Base-by-base conservation (phyloP, 192 early-diverging fungal species). In the Coemansia sp. region DNA sequence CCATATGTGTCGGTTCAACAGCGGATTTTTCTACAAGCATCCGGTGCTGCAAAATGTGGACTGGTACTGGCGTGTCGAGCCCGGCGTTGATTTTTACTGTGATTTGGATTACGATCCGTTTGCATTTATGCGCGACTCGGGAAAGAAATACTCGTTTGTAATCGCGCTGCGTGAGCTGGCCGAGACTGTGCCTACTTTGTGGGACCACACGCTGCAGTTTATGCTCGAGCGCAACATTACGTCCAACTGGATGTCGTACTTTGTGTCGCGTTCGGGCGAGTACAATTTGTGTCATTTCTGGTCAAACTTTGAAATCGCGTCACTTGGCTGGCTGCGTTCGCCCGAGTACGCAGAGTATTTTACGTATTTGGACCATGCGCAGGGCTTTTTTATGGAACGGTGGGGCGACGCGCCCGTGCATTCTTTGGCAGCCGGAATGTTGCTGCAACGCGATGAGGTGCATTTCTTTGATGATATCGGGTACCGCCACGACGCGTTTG, bases 1-100 rank as follows among this genome's bases (percentile, higher is more conserved):
- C 35, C 91, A 95, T 60, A 95, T 95, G 92, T 95, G 92, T 53
- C 83, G 92, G 43, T 95, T 68, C 69, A 74, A 71, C 57, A 68
- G 74, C 69, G 76, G 71, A 11, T 78, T 78, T 51, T 74, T 78
- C 55, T 89, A 83, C 71, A 72, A 85, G 51, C 93, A 94, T 57
- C 88, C 89, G 23, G 71, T 92, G 3, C 72, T 90, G 55, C 68
- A 75, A 26, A 59, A 83, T 37, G 89, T 87, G 47, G 90, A 93
- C 62, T 95, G 86, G 75, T 95, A 93, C 69, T 95, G 93, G 93
- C 84, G 93, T 1, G 83, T 95, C 11, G 93, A 96, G 67, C 93
- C 93, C 1, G 87, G 85, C 23, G 94, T 93, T 2, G 74, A 88
- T 52, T 96, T 87, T 64, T 87, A 82, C 72, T 96, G 94, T 65